These are phyloP conservation scores for Rhodotorula sp. DNA, from an alignment of 1,284 basidiomycete genomes.

Conservation along the genomic window DNA sequence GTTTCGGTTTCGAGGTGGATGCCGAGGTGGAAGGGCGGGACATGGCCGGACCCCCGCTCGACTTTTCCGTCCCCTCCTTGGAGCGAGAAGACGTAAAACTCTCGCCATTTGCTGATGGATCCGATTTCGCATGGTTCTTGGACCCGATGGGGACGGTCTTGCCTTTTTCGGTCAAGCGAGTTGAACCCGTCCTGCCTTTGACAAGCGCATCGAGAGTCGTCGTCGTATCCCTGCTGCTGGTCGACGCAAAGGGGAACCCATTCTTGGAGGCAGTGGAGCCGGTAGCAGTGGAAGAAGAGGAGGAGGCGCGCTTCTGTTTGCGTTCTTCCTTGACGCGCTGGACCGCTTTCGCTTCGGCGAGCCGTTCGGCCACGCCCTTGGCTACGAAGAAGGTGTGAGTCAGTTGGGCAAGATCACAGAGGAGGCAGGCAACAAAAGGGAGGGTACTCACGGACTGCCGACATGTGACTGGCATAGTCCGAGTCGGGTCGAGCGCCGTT, in stretches of 20 bases:
- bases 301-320: not conserved
- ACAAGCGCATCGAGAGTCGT: not conserved
- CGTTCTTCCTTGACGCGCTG: not conserved
- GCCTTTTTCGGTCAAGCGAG: not conserved
- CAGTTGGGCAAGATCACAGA: too few species aligned
- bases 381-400: not conserved
- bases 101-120: too few species aligned
- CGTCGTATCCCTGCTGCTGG: not conserved
- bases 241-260: slow-evolving; percentile 1
- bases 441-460: slow-evolving; percentile 17
- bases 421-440: not conserved
- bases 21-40: not conserved
- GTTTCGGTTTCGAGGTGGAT: not conserved
- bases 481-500: not conserved
- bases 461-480: slow-evolving; percentile 22
- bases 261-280: not conserved
- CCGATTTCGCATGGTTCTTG: not conserved
- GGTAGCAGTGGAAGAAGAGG: not conserved
- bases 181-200: not conserved
- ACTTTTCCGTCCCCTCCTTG: not conserved
- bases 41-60: not conserved
- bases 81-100: too few species aligned
- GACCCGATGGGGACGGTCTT: not conserved
- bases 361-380: slow-evolving; percentile 9
- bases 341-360: slow-evolving; percentile 12